phyloP scores from a whole-genome alignment of 495 filamentous ascomycete species.

The Neurospora sp. region DNA sequence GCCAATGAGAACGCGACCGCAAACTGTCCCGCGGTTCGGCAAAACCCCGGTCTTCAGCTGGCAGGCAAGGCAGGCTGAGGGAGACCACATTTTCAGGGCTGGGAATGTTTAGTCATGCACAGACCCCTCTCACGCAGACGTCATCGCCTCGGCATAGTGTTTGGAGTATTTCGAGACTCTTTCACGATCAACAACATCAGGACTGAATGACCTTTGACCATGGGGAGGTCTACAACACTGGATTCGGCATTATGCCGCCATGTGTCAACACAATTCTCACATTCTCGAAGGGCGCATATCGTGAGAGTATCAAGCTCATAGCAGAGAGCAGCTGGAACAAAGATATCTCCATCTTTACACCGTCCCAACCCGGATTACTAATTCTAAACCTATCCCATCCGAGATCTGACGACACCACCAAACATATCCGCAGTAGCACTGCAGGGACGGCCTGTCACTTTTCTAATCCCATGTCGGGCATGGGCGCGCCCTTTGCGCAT shows the following conservation, averaged over 20 bases:
- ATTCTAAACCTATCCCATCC: neutral
- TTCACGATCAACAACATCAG: neutral
- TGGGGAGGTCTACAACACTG: neutral
- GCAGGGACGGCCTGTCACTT: neutral
- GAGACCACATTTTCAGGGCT: neutral
- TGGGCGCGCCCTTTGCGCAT: slow-evolving; percentile 2
- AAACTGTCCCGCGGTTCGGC: neutral
- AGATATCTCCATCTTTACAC: neutral
- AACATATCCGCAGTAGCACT: neutral
- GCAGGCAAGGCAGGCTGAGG: neutral
- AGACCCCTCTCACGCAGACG: neutral
- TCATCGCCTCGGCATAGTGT: neutral
- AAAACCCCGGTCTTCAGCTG: neutral
- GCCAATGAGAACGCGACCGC: neutral
- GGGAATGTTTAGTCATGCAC: neutral
- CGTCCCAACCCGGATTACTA: neutral
- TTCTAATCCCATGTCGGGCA: neutral
- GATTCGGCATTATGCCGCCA: neutral
- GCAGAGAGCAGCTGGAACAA: neutral
- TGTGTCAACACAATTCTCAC: neutral
- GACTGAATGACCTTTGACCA: neutral
- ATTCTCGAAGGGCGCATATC: neutral
- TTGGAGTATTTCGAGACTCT: neutral
- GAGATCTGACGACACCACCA: neutral
- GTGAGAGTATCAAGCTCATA: neutral